A percentile compares a stretch with the other conserved stretches of the same genome.
These are phyloP conservation scores for Heterobasidion parviporum DNA, from an alignment of 1,284 basidiomycete species.

Conservation along the genomic window DNA sequence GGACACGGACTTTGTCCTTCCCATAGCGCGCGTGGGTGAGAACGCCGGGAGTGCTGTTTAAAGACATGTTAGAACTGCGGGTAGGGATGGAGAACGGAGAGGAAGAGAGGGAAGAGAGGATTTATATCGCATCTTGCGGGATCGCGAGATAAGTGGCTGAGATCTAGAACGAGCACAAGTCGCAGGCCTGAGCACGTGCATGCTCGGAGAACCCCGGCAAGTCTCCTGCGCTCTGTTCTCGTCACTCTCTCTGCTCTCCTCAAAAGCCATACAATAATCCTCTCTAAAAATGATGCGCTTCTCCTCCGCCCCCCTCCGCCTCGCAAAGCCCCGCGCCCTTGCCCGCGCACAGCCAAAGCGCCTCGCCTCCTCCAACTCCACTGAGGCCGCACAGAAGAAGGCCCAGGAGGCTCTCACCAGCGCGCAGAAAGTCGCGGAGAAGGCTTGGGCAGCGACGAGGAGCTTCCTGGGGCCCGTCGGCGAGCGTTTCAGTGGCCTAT, in stretches of 20 bases:
- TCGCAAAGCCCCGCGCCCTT: slow-evolving; percentile 15
- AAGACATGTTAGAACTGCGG: not conserved
- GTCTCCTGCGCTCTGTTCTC: not conserved
- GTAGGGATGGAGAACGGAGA: not conserved
- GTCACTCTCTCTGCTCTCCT: not conserved
- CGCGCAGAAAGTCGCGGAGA: slow-evolving; percentile 49
- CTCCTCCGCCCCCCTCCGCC: slow-evolving; percentile 6
- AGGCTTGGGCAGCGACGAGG: slow-evolving; percentile 43
- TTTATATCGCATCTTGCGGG: not conserved
- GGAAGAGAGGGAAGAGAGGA: not conserved
- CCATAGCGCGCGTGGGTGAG: slow-evolving; percentile 65
- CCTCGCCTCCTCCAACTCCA: slow-evolving; percentile 12
- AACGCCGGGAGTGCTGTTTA: not conserved
- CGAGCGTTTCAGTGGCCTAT: slow-evolving; percentile 47
- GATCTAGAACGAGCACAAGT: no score
- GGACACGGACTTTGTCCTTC: slow-evolving; percentile 81
- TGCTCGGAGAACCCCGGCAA: no score
- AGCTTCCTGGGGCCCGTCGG: slow-evolving; percentile 52
- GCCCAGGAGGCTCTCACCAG: slow-evolving; percentile 55
- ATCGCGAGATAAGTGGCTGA: no score
- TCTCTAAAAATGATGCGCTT: not conserved
- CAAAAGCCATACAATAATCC: not conserved
- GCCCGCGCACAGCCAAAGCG: slow-evolving; percentile 12
- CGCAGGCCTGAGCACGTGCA: no score
- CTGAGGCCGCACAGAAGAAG: slow-evolving; percentile 44